These are phyloP conservation scores for Mycena crocata DNA, from an alignment of 768 basidiomycete species.

Conservation along the genomic window DNA sequence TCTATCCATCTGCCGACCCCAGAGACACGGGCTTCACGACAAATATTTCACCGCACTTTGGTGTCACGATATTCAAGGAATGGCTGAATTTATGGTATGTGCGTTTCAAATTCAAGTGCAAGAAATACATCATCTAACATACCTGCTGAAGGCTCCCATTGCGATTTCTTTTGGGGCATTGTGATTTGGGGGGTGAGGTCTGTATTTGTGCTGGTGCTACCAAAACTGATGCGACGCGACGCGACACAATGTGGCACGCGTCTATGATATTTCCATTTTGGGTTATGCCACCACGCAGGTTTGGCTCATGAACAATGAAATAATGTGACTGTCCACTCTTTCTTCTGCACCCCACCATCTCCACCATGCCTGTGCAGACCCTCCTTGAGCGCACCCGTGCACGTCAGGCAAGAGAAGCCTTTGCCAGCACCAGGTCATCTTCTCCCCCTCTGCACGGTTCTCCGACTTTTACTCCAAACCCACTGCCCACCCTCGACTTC, in stretches of 20 bases:
- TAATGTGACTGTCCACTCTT: background rate
- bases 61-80: background rate
- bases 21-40: background rate
- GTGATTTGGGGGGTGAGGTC: background rate
- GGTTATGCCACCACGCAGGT: background rate
- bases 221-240: background rate
- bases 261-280: background rate
- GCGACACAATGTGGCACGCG: no score
- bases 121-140: background rate
- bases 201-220: no score
- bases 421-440: background rate
- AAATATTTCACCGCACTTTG: constrained; percentile 5
- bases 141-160: background rate
- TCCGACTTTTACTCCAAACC: no score
- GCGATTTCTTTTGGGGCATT: background rate
- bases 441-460: no score
- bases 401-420: background rate
- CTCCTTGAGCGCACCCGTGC: background rate
- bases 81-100: background rate
- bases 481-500: no score
- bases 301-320: no score
- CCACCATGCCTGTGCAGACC: background rate
- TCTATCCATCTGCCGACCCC: background rate
- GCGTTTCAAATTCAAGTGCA: background rate
- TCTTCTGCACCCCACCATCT: background rate